phyloP scores from a whole-genome alignment of 2,329 filamentous ascomycete genomes.

The Trichophyton mentagrophytes region DNA sequence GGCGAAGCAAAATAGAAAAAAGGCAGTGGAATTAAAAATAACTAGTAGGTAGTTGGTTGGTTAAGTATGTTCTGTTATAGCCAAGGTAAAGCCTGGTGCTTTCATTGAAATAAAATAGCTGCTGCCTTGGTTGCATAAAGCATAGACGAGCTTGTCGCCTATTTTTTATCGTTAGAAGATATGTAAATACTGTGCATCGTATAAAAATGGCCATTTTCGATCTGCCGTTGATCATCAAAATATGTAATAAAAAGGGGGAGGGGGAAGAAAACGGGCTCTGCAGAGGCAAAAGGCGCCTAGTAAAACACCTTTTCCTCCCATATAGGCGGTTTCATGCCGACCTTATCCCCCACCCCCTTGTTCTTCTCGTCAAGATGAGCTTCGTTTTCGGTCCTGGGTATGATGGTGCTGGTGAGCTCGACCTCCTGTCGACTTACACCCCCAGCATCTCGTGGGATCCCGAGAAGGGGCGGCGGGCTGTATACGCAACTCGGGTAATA shows the following conservation, averaged over 20 bases:
- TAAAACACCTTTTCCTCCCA: conserved; percentile 43
- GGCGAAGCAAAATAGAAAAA: background rate
- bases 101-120: background rate
- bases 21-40: background rate
- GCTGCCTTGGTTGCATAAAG: background rate
- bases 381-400: conserved; percentile 66
- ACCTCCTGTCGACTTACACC: conserved; percentile 67
- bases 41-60: too few species aligned
- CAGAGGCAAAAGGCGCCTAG: conserved; percentile 16
- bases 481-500: conserved; percentile 62
- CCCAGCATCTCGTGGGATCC: conserved; percentile 65
- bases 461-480: conserved; percentile 52
- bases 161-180: background rate
- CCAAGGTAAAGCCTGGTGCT: background rate
- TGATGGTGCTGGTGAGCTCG: conserved; percentile 55
- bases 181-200: background rate
- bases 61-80: background rate
- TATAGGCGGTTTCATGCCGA: conserved; percentile 43
- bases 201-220: background rate
- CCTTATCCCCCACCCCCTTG: conserved; percentile 49
- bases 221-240: background rate
- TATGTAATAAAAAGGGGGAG: background rate
- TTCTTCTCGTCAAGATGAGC: conserved; percentile 59
- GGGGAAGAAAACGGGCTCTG: background rate
- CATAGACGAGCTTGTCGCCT: background rate